Evolutionary conservation across 768 basidiomycete species (phyloP).

Genomic region (Lactarius hengduanensis): DNA sequence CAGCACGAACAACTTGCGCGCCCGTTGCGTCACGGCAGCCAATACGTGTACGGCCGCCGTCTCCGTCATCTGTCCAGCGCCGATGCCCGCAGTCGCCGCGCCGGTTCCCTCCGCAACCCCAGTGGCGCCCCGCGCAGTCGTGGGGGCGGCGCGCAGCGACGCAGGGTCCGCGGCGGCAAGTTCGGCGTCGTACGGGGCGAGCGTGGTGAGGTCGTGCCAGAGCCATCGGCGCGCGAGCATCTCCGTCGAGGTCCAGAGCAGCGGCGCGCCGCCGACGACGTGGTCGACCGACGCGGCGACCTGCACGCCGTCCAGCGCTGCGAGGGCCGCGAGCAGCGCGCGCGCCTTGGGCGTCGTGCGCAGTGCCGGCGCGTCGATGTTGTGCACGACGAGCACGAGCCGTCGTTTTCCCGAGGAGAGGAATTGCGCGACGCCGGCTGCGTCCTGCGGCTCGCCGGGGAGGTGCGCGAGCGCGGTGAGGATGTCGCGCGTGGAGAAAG

Average conservation of each 20-base stretch:
- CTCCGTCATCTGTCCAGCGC: constrained; percentile 58
- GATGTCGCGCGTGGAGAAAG: constrained; percentile 60
- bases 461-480: constrained; percentile 30
- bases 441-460: constrained; percentile 42
- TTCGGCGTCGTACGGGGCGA: constrained; percentile 78
- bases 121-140: constrained; percentile 15
- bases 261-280: constrained; percentile 59
- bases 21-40: constrained; percentile 82
- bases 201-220: constrained; percentile 90
- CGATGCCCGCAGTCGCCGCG: constrained; percentile 35
- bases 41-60: constrained; percentile 78
- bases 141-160: constrained; percentile 49
- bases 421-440: constrained; percentile 67
- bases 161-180: constrained; percentile 64
- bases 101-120: constrained; percentile 24
- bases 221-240: constrained; percentile 57
- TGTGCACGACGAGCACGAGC: constrained; percentile 86
- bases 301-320: constrained; percentile 73
- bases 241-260: constrained; percentile 78
- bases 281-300: constrained; percentile 86
- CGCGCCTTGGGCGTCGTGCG: constrained; percentile 57
- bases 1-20: constrained; percentile 75
- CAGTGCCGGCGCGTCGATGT: constrained; percentile 76
- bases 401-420: constrained; percentile 47
- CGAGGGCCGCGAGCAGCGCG: constrained; percentile 68